Percentiles rank a stretch among this genome's conserved stretches.
These are phyloP conservation scores for Kitagawia praeruptora DNA, from an alignment of 129 eudicot species.

Conservation along the genomic window DNA sequence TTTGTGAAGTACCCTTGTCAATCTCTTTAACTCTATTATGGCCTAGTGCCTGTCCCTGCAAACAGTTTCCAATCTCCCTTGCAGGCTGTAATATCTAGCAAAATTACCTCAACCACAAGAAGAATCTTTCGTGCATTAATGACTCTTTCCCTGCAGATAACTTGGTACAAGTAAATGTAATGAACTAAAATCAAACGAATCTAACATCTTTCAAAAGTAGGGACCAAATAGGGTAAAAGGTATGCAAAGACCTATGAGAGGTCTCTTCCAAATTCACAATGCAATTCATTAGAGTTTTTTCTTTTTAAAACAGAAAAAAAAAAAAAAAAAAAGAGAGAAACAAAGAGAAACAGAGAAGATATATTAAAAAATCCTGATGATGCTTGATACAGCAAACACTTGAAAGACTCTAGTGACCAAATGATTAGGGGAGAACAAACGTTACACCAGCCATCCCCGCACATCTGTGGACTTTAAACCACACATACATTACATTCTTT, in stretches of 20 bases:
- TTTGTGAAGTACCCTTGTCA: neutral
- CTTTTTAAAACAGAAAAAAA: neutral
- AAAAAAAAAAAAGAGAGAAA: too few species aligned
- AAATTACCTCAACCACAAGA: neutral
- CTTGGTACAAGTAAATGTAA: neutral
- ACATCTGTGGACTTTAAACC: neutral
- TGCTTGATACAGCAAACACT: neutral
- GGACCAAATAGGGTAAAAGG: neutral
- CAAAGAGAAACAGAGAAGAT: neutral
- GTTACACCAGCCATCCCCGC: neutral
- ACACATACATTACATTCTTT: neutral
- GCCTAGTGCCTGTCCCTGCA: neutral
- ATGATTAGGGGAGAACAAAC: neutral
- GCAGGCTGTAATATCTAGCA: neutral
- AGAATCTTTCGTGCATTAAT: neutral
- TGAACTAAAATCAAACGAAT: too few species aligned
- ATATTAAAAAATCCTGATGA: neutral
- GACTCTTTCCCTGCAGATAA: neutral
- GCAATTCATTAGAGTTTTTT: neutral
- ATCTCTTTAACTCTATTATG: neutral
- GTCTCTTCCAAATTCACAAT: neutral
- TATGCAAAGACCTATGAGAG: neutral
- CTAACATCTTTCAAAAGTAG: neutral
- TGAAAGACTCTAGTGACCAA: neutral
- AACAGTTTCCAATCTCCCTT: neutral